These are phyloP conservation scores for Leishmania turanica DNA, from an alignment of 208 protist species.

Conservation along the genomic window DNA sequence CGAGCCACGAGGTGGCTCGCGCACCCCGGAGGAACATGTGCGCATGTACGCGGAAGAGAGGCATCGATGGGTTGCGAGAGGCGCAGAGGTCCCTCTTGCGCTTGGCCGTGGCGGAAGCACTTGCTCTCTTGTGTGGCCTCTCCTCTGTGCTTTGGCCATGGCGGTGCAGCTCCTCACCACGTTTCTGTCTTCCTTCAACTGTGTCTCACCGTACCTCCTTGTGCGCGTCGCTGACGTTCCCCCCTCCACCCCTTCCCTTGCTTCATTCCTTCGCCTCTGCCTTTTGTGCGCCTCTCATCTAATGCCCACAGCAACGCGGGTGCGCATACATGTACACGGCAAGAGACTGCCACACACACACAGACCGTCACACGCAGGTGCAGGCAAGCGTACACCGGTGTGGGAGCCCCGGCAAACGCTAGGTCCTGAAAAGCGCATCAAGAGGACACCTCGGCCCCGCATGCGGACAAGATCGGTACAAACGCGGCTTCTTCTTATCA, in stretches of 20 bases:
- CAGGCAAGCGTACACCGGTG: background rate
- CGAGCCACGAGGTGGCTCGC: background rate
- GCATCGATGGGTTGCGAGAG: background rate
- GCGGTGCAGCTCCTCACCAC: background rate
- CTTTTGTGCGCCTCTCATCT: background rate
- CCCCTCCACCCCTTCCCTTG: background rate
- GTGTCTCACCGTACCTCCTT: background rate
- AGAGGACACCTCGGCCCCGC: background rate
- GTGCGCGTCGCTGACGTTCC: background rate
- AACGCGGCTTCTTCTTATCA: background rate
- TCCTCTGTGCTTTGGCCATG: background rate
- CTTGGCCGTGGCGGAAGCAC: background rate
- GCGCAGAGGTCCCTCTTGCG: background rate
- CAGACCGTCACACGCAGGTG: background rate
- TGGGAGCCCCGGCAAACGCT: background rate
- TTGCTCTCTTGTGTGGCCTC: background rate
- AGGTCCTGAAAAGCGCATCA: background rate
- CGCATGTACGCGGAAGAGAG: background rate
- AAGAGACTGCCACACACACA: background rate
- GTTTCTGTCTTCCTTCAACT: background rate
- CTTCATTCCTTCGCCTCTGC: background rate
- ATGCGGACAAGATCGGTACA: background rate
- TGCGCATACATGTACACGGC: background rate
- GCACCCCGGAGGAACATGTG: background rate
- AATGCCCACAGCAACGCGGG: background rate